Evolutionary conservation across 2,329 filamentous ascomycete genomes (phyloP), one percentile per base, ranked within the genome.

Genomic region (Apiospora hydei): DNA sequence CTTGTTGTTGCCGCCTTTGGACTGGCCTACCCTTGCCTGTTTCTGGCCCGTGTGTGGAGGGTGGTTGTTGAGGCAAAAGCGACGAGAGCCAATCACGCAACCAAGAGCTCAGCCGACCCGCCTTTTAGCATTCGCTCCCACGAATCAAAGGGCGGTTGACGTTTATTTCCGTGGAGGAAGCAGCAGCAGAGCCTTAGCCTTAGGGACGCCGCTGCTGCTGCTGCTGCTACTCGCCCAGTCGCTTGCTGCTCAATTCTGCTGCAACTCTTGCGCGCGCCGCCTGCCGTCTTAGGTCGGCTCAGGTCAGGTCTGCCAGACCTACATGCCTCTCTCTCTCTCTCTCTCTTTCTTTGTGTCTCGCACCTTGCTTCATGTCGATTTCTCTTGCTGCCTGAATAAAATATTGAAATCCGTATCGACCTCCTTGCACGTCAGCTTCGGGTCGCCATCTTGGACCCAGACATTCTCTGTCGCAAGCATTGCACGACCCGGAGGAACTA

Each of bases 31-130:
- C 53, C 51, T 38, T 38, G 16, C 7, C 66, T 68, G 8, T 21
- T 68, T 68, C n/a, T 30, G 34, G 57, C 34, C 57, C 18, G 57
- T 64, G 34, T 41, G 51, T 24, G 38, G 68, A 53, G 41, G 49
- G 47, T 24, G 47, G 51, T 34, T 61, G 46, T 30, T 53, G 69
- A 70, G 69, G 69, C 69, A 70, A 70, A 70, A 66, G 57, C 41
- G n/a, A 34, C 21, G 24, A 47, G 47, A 10, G 21, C 68, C 68
- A 69, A 69, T 69, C 24, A 43, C 21, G 43, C 21, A 5, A 18
- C 49, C n/a, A 14, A 53, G 47, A 70, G 69, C 38, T 43, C 24
- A 66, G 43, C n/a, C 41, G 26, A 46, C n/a, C 69, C 38, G 24
- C 38, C n/a, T 21, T 64, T 61, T 70, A 70, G 69, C 69, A 41